Conservation (phyloP, 768 basidiomycete species). For the Kwoniella botswanensis region DNA sequence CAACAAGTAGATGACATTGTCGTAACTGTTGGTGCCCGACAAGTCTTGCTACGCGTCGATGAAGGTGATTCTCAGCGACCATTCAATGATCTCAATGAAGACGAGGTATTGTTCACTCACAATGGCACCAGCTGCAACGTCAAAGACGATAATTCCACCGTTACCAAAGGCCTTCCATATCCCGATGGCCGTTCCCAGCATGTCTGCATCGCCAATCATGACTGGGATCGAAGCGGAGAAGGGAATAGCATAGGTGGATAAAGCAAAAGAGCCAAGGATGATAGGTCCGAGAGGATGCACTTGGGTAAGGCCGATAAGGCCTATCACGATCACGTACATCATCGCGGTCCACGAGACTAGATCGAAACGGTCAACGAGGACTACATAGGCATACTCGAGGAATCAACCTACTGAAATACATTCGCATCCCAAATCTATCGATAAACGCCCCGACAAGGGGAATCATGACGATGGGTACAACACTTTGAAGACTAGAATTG, state of each 20-base stretch:
- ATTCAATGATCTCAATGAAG: no score
- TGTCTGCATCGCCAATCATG: constrained; percentile 36
- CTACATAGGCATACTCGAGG: not conserved
- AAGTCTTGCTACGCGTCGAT: constrained; percentile 27
- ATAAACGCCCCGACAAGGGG: constrained; percentile 50
- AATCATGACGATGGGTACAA: constrained; percentile 54
- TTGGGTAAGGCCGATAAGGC: constrained; percentile 47
- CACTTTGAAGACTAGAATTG: constrained; percentile 46
- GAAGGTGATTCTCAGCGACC: not conserved
- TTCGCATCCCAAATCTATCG: constrained; percentile 51
- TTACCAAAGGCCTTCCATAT: constrained; percentile 51
- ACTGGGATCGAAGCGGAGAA: constrained; percentile 53
- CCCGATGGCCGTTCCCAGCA: constrained; percentile 50
- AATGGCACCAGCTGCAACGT: constrained; percentile 39
- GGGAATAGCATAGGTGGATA: constrained; percentile 48
- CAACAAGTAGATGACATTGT: constrained; percentile 38
- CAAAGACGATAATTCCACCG: constrained; percentile 31
- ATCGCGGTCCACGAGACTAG: constrained; percentile 45
- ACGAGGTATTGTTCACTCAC: not conserved
- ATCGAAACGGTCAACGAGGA: not conserved
- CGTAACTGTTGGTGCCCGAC: constrained; percentile 20
- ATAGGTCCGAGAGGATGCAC: constrained; percentile 53
- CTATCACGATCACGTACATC: constrained; percentile 52
- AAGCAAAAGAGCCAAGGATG: constrained; percentile 45
- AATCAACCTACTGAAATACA: constrained; percentile 37